Evolutionary conservation across 106 monocot species (phyloP), one percentile per base, ranked within the genome.

Genomic region (Dioscorea dumetorum): DNA sequence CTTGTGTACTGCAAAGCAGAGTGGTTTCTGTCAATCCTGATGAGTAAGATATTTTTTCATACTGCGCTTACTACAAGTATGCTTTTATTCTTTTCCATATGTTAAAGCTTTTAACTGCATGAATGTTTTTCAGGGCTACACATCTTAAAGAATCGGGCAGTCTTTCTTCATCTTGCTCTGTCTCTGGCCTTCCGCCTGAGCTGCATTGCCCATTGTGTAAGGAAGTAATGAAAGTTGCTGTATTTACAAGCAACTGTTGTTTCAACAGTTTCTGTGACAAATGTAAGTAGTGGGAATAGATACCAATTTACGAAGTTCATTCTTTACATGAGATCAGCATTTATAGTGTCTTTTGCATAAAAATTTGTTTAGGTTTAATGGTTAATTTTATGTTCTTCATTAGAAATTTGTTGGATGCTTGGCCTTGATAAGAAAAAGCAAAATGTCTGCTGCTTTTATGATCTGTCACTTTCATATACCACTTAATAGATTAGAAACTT

Each of bases 1-100:
- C 95, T 51, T 91, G 91, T 82, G 81, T 84, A 62, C 71, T 95
- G 71, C 91, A 91, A 49, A 84, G 88, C 72, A 91, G 95, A 33
- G 91, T 82, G 16, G 91, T 91, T 69, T 91, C 91, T 35, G 70
- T 91, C 41, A 83, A 75, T 71, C 95, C 95, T 48, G 90, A 91
- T 57, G 91, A 95, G 91, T 95, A 82, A 81, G 80, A 48, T 61
- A 60, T 22, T 48, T 48, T 20, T 33, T 35, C 12, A 6, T 19
- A 32, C 33, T 1, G 63, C 19, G 0, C 63, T 63, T 34, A 24
- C 12, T 22, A 22, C 0, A 67, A 18, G 4, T 34, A 33, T 18
- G 17, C 11, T 33, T 63, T 41, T n/a, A n/a, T n/a, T n/a, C n/a
- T n/a, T 34, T 17, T 32, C 4, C 6, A 16, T 17, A 10, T 15